Percentiles rank a stretch among this genome's conserved stretches.
Evolutionary conservation across 2,329 filamentous ascomycete species (phyloP).

Genomic region (Nigrospora osmanthi): DNA sequence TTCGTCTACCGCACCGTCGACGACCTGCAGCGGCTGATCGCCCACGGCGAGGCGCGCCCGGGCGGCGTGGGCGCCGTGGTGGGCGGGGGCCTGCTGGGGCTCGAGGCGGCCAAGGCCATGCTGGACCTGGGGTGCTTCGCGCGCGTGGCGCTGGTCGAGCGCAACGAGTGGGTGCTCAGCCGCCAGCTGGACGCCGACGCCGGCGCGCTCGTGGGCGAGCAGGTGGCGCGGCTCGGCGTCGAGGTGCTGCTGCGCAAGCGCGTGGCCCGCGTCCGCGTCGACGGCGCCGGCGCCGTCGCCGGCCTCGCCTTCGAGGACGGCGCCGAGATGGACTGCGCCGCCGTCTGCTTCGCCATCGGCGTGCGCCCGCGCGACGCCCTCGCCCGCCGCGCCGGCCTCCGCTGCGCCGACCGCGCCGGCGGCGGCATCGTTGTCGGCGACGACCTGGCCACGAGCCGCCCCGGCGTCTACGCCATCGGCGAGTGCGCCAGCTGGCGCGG

Average conservation of each 20-base stretch:
- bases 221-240: conserved; percentile 69
- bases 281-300: conserved; percentile 56
- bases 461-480: conserved; percentile 77
- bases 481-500: conserved; percentile 87
- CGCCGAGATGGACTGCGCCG: conserved; percentile 67
- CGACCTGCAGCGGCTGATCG: conserved; percentile 70
- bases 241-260: conserved; percentile 73
- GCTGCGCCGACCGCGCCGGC: conserved; percentile 62
- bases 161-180: conserved; percentile 75
- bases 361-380: conserved; percentile 76
- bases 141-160: conserved; percentile 71
- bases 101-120: conserved; percentile 90
- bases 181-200: conserved; percentile 78
- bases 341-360: conserved; percentile 84
- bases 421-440: conserved; percentile 68
- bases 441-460: conserved; percentile 59
- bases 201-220: conserved; percentile 72
- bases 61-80: conserved; percentile 69
- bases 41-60: conserved; percentile 58
- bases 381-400: conserved; percentile 60
- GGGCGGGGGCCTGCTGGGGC: conserved; percentile 74
- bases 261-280: conserved; percentile 64
- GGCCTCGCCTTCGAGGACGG: conserved; percentile 78
- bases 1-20: conserved; percentile 87
- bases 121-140: conserved; percentile 71